Conservation (phyloP, 805 yeast genomes). For the Komagataella pseudopastoris region DNA sequence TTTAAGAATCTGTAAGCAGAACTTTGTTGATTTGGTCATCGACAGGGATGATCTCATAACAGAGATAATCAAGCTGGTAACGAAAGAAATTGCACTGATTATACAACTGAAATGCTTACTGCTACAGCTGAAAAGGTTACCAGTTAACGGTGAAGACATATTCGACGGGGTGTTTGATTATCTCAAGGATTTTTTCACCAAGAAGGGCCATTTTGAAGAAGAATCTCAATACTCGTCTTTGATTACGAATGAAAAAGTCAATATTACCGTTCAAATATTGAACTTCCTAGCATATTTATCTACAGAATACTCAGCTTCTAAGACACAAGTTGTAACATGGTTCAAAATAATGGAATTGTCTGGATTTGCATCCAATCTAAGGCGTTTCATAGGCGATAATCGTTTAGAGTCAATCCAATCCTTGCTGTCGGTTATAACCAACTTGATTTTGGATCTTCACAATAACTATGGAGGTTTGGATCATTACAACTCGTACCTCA, state of each 20-base stretch:
- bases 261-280: conserved; percentile 5
- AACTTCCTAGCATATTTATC: conserved; percentile 12
- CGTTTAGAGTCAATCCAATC: neutral
- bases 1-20: neutral
- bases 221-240: neutral
- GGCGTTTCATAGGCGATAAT: neutral
- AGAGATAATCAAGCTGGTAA: neutral
- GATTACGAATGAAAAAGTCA: neutral
- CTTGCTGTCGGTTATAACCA: neutral
- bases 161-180: neutral
- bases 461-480: conserved; percentile 28
- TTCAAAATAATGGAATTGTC: conserved; percentile 31
- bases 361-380: conserved; percentile 11
- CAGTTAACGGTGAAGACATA: neutral
- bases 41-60: neutral
- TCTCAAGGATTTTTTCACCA: neutral
- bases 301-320: conserved; percentile 11
- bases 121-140: neutral
- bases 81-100: neutral
- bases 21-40: neutral
- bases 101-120: neutral
- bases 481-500: conserved; percentile 22
- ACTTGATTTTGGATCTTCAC: conserved; percentile 40
- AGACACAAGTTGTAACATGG: conserved; percentile 33
- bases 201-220: neutral